phyloP scores from a whole-genome alignment of 192 early-diverging fungal genomes.

The Umbelopsis ramanniana region DNA sequence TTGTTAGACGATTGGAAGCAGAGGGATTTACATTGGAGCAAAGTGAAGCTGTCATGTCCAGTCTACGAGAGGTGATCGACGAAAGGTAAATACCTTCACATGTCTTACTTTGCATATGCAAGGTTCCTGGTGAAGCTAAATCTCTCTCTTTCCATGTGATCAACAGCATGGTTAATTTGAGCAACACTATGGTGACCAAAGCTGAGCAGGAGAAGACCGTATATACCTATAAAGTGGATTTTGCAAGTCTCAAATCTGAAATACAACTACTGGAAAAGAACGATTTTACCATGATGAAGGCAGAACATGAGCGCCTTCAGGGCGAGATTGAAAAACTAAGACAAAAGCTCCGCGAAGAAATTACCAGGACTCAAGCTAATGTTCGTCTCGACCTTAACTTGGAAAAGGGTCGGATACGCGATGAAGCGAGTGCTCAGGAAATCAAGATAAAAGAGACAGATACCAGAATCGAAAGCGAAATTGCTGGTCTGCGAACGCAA shows the following conservation, averaged over 20 bases:
- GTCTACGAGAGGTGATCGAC: slow-evolving; percentile 68
- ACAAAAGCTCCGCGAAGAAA: slow-evolving; percentile 81
- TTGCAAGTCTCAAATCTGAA: slow-evolving; percentile 86
- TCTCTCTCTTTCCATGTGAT: slow-evolving; percentile 11
- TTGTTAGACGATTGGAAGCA: slow-evolving; percentile 71
- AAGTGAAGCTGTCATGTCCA: slow-evolving; percentile 77
- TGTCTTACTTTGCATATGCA: not conserved
- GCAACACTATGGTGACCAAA: slow-evolving; percentile 74
- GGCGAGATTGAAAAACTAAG: slow-evolving; percentile 86
- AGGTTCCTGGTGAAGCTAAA: not conserved
- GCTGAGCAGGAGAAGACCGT: slow-evolving; percentile 83
- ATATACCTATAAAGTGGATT: slow-evolving; percentile 89
- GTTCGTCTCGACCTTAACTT: slow-evolving; percentile 85
- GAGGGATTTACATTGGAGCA: slow-evolving; percentile 75
- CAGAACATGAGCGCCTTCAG: slow-evolving; percentile 80
- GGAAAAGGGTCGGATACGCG: slow-evolving; percentile 88
- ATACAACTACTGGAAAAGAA: slow-evolving; percentile 90
- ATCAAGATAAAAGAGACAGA: slow-evolving; percentile 86
- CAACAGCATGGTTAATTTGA: slow-evolving; percentile 62
- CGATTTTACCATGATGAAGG: slow-evolving; percentile 81
- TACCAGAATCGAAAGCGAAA: slow-evolving; percentile 87
- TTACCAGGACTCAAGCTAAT: slow-evolving; percentile 80
- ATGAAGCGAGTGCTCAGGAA: slow-evolving; percentile 83
- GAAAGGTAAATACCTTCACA: slow-evolving; percentile 58
- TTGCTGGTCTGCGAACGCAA: slow-evolving; percentile 77